Evolutionary conservation across 306 rosid species (phyloP), one percentile per base, ranked within the genome.

Genomic region (Ochetophila trinervis): DNA sequence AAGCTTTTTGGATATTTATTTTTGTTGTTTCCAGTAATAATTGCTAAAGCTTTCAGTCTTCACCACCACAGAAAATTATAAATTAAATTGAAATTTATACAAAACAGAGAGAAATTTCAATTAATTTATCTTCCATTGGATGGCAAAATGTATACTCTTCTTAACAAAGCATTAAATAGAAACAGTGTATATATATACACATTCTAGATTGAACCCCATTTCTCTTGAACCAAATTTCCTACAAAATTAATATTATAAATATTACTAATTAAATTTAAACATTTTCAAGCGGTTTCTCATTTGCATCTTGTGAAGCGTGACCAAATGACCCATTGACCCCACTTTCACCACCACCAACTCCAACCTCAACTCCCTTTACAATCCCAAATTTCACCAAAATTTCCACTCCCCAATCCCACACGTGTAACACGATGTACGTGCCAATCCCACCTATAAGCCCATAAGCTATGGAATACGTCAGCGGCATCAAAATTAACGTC

Each of bases 371-470:
- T 0, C 27, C 18, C 52, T 74, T 83, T 2, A 77, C 21, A 16
- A 77, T 2, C 16, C 91, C 83, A 3, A 57, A 66, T 35, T 61
- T 77, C 15, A 44, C 66, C n/a, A 83, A 78, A 66, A 76, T 49
- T 1, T 35, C 68, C 19, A 11, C 36, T 0, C 53, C 69, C 97
- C 99, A 94, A 60, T 94, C 99, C 87, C 87, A 77, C 22, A 81
- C 34, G 61, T 94, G 83, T 72, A 94, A 62, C n/a, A 88, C 87
- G 1, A 86, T 30, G 68, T 55, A 94, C 14, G 86, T 88, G n/a
- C 91, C 91, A 40, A 94, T 94, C 34, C 99, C 99, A 52, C 91
- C 99, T 35, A 94, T 94, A 0, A 94, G 57, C 8, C 96, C 99
- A 32, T 94, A 94, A 0, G 99, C 99, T 17, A 94, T 90, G 0